Evolutionary conservation across 306 rosid species (phyloP).

Genomic region (Inga laurina): DNA sequence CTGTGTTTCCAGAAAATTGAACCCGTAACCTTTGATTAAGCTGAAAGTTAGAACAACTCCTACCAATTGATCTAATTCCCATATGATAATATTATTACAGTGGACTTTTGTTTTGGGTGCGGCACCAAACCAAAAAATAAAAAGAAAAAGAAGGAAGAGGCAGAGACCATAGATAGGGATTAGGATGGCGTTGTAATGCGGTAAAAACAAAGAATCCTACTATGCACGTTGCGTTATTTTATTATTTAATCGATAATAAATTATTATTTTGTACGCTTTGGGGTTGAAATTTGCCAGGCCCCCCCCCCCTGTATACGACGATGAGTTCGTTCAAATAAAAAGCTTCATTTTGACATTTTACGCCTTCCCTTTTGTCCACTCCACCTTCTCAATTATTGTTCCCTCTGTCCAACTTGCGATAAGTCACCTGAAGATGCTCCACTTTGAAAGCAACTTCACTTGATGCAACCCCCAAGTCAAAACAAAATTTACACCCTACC

Average conservation of each 20-base stretch:
- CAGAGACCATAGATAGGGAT: not conserved
- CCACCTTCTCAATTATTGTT: conserved; percentile 39
- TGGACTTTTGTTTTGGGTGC: not conserved
- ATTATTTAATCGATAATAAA: not conserved
- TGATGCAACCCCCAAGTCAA: not conserved
- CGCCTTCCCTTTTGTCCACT: conserved; percentile 21
- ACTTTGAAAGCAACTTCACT: not conserved
- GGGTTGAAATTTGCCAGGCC: not conserved
- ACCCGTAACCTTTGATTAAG: too few species aligned
- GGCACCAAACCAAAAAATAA: not conserved
- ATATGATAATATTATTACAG: too few species aligned
- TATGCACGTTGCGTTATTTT: not conserved
- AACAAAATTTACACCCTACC: not conserved
- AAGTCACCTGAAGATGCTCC: conserved; percentile 22
- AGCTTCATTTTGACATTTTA: conserved; percentile 47
- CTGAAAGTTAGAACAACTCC: too few species aligned
- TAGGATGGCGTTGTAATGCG: not conserved
- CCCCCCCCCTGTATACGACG: too few species aligned
- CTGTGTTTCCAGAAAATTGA: too few species aligned
- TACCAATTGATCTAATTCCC: too few species aligned
- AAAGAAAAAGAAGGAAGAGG: too few species aligned
- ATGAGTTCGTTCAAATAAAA: not conserved
- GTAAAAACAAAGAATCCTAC: not conserved
- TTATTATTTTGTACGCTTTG: not conserved
- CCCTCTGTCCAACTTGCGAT: conserved; percentile 17